These are phyloP conservation scores for Esteya vermicola DNA, from an alignment of 2,329 filamentous ascomycete genomes.

Conservation along the genomic window DNA sequence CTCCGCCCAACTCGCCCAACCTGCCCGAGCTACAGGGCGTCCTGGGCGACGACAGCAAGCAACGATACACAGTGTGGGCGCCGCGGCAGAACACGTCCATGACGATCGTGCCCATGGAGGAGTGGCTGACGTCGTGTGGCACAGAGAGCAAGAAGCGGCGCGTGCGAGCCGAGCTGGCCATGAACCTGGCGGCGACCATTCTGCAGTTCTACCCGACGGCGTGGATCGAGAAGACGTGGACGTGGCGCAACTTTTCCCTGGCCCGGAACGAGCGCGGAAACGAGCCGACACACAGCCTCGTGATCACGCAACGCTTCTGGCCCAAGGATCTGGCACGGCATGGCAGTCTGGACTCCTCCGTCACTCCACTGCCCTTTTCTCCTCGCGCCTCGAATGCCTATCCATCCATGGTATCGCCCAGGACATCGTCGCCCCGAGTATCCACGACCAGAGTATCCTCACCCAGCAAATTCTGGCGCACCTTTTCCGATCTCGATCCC, in stretches of 20 bases:
- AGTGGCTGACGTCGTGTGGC: conserved; percentile 7
- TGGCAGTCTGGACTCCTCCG: not conserved
- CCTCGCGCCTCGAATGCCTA: too few species aligned
- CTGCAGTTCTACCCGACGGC: conserved; percentile 9
- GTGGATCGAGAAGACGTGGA: conserved; percentile 11
- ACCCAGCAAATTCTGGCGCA: conserved; percentile 7
- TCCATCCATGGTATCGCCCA: too few species aligned
- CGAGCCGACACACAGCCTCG: conserved; percentile 5
- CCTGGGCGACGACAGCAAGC: conserved; percentile 5
- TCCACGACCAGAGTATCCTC: too few species aligned
- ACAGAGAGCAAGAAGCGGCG: conserved; percentile 6
- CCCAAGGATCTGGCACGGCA: conserved; percentile 3
- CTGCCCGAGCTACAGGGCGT: conserved; percentile 5
- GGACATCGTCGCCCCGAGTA: conserved; percentile 4
- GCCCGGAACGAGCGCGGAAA: conserved; percentile 3
- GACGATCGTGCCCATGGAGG: conserved; percentile 9
- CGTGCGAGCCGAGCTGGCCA: conserved; percentile 7
- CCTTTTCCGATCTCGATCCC: conserved; percentile 8
- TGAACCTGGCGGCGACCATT: conserved; percentile 9
- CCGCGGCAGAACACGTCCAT: conserved; percentile 3
- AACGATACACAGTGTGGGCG: conserved; percentile 6
- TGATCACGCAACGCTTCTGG: conserved; percentile 10
- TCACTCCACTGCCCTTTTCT: too few species aligned
- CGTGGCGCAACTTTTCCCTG: conserved; percentile 9
- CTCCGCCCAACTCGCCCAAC: conserved; percentile 7